Conservation (phyloP, 805 yeast genomes). For the Wickerhamiella bombiphila region DNA sequence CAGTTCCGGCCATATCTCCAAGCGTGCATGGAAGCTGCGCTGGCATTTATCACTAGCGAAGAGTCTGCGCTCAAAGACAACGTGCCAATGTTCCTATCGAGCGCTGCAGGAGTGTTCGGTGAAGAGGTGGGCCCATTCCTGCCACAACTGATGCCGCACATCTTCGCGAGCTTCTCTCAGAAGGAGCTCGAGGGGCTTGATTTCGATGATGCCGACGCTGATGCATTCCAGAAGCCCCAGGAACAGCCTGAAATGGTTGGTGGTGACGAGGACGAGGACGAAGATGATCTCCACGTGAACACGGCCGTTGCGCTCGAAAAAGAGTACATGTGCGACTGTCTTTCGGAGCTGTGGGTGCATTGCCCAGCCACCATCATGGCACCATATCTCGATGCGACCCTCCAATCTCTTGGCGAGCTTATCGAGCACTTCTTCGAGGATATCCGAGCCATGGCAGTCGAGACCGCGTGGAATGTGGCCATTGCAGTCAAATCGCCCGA, state of each 20-base stretch:
- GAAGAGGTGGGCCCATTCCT: slow-evolving; percentile 78
- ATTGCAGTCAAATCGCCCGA: slow-evolving; percentile 59
- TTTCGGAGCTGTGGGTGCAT: slow-evolving; percentile 64
- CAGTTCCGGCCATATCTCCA: slow-evolving; percentile 74
- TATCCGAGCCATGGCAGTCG: slow-evolving; percentile 74
- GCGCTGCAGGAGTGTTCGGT: slow-evolving; percentile 90
- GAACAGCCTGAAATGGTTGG: slow-evolving; percentile 30
- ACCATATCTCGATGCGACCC: slow-evolving; percentile 11
- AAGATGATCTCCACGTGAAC: slow-evolving; percentile 69
- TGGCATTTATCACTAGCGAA: slow-evolving; percentile 58
- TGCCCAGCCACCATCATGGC: slow-evolving; percentile 36
- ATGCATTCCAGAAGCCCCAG: slow-evolving; percentile 27
- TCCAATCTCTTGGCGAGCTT: slow-evolving; percentile 50
- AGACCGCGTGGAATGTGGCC: slow-evolving; percentile 70
- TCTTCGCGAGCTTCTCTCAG: slow-evolving; percentile 70
- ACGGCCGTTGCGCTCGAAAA: slow-evolving; percentile 92
- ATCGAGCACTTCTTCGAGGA: slow-evolving; percentile 73
- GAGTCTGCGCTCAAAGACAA: slow-evolving; percentile 84
- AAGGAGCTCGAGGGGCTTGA: slow-evolving; percentile 45
- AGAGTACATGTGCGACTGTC: slow-evolving; percentile 81
- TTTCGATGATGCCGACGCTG: slow-evolving; percentile 26
- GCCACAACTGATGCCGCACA: slow-evolving; percentile 67
- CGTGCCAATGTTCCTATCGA: slow-evolving; percentile 83
- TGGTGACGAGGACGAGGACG: slow-evolving; percentile 28
- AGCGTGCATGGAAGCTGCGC: slow-evolving; percentile 79